These are phyloP conservation scores for Suillus ampliporus DNA, from an alignment of 768 basidiomycete species.

Conservation along the genomic window DNA sequence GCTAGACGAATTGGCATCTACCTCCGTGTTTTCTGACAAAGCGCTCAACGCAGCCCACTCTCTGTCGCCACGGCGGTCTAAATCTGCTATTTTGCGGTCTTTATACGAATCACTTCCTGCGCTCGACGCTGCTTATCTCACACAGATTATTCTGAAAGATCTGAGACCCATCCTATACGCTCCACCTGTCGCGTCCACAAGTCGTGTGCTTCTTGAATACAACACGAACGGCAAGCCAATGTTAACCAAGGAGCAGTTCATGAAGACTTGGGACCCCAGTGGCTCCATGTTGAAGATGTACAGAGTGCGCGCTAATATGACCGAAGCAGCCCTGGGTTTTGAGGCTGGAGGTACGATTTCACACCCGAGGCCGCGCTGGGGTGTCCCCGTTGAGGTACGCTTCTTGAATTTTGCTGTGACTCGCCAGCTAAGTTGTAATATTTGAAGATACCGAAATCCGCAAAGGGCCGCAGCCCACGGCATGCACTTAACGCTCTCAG, in stretches of 20 bases:
- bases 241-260: slow-evolving; percentile 65
- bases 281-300: slow-evolving; percentile 59
- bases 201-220: slow-evolving; percentile 55
- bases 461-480: slow-evolving; percentile 67
- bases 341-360: slow-evolving; percentile 39
- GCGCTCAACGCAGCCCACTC: slow-evolving; percentile 46
- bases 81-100: slow-evolving; percentile 48
- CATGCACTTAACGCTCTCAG: slow-evolving; percentile 55
- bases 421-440: not conserved
- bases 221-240: slow-evolving; percentile 60
- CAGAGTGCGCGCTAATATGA: slow-evolving; percentile 59
- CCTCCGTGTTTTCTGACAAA: slow-evolving; percentile 62
- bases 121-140: slow-evolving; percentile 67
- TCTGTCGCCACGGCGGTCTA: slow-evolving; percentile 38
- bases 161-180: slow-evolving; percentile 81
- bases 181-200: slow-evolving; percentile 51
- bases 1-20: slow-evolving; percentile 76
- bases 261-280: slow-evolving; percentile 74
- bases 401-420: not conserved
- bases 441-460: slow-evolving; percentile 78
- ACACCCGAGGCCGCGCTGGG: slow-evolving; percentile 50
- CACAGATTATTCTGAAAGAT: slow-evolving; percentile 90
- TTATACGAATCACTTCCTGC: slow-evolving; percentile 69
- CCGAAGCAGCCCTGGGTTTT: slow-evolving; percentile 55
- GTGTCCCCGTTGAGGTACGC: slow-evolving; percentile 66